Evolutionary conservation across 805 yeast genomes (phyloP).

Genomic region (Metschnikowia sp.): DNA sequence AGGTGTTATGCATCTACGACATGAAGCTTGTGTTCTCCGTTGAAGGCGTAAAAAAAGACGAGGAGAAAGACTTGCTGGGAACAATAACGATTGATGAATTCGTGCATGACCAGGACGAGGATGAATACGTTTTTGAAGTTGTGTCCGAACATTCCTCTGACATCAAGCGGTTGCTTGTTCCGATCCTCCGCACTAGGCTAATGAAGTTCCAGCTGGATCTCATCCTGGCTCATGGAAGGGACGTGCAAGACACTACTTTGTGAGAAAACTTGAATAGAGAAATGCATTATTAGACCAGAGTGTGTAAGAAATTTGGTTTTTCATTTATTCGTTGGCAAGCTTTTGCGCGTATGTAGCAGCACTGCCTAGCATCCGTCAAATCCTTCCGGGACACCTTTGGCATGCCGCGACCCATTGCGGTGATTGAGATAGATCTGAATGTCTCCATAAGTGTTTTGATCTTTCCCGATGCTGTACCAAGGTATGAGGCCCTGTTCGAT

Average conservation of each 20-base stretch:
- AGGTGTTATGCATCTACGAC: conserved; percentile 73
- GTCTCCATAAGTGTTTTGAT: conserved; percentile 51
- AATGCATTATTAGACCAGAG: neutral
- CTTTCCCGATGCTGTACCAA: conserved; percentile 51
- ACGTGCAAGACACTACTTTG: conserved; percentile 48
- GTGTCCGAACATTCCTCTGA: conserved; percentile 37
- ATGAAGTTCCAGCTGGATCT: conserved; percentile 61
- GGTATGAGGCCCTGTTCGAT: conserved; percentile 47
- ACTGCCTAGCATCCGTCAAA: conserved; percentile 41
- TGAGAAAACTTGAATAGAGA: neutral
- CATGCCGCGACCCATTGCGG: conserved; percentile 61
- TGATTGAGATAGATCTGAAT: conserved; percentile 41
- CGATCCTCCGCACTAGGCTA: conserved; percentile 47
- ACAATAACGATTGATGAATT: conserved; percentile 59
- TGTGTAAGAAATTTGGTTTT: too few species aligned
- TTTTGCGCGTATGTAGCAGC: too few species aligned
- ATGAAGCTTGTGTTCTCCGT: conserved; percentile 48
- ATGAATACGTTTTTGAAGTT: conserved; percentile 54
- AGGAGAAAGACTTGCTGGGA: conserved; percentile 38
- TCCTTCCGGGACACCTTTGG: conserved; percentile 86
- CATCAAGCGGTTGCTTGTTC: conserved; percentile 49
- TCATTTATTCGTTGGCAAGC: neutral
- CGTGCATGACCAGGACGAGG: conserved; percentile 72
- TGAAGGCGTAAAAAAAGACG: conserved; percentile 36
- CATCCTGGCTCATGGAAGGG: conserved; percentile 57